Base-by-base conservation (phyloP, 179 eudicot genomes). In the Heliamphora pulchella region DNA sequence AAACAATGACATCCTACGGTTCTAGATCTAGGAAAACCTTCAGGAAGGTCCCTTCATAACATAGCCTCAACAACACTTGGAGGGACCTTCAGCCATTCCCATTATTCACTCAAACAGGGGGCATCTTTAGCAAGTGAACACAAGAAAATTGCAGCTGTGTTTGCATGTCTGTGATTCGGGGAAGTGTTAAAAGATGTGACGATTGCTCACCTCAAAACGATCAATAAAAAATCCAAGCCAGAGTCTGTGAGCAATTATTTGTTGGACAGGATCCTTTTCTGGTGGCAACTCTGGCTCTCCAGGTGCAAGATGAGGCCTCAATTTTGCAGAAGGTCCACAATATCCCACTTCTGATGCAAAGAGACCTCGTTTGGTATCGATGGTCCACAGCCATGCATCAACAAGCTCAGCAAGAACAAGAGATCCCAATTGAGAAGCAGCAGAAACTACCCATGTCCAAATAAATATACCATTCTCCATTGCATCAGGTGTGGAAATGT, bases 301-400 rank as follows among this genome's bases (percentile, higher is more conserved):
- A 14, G 97, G 91, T 75, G 85, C 87, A 83, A 96, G 95, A 74
- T 94, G 99, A 87, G 99, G 99, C 81, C 99, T 88, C 81, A 96
- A 87, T 80, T 79, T 92, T 65, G 99, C 97, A 82, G 91, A 82
- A 73, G 99, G 99, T 59, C 99, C 99, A 85, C 89, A 89, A 81
- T 76, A 90, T 88, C 86, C 89, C 83, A 82, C 84, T 59, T 94
- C 94, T 74, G 94, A 94, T 78, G 99, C 99, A 90, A 96, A 94
- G 77, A 96, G 88, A 59, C 99, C 99, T 80, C 97, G 84, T 82
- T 92, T 92, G 69, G 98, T 94, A 85, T 96, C 99, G 61, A 96
- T 89, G 69, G 99, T 92, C 99, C 99, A 96, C 79, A 94, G 84
- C 99, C 99, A 96, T 68, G 99, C 99, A 90, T 96, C 99, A 67